phyloP scores from a whole-genome alignment of 2,329 filamentous ascomycete genomes.

The Karstenula rhodostoma region DNA sequence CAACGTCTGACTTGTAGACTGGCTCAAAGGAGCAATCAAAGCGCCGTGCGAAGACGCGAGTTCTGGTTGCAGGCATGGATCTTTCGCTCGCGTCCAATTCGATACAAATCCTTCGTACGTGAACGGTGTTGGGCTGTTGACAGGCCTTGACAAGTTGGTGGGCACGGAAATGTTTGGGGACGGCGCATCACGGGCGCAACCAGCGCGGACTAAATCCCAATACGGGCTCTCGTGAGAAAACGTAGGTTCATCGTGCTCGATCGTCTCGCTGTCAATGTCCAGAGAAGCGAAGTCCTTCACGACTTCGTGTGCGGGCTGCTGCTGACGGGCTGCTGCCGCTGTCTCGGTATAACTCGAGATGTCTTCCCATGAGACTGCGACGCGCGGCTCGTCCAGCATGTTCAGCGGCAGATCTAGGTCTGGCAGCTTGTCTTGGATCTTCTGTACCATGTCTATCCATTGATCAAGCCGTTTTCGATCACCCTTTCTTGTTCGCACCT shows the following conservation, averaged over 20 bases:
- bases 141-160: slow-evolving; percentile 49
- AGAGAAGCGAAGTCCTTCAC: slow-evolving; percentile 21
- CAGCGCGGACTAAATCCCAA: slow-evolving; percentile 54
- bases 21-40: slow-evolving; percentile 59
- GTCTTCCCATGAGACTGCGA: slow-evolving; percentile 58
- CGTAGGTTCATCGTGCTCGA: slow-evolving; percentile 37
- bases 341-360: slow-evolving; percentile 50
- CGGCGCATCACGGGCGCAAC: slow-evolving; percentile 51
- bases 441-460: slow-evolving; percentile 53
- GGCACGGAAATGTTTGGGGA: slow-evolving; percentile 43
- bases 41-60: slow-evolving; percentile 57
- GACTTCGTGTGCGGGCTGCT: slow-evolving; percentile 39
- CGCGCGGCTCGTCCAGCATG: slow-evolving; percentile 58
- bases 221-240: slow-evolving; percentile 46
- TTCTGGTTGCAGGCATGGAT: slow-evolving; percentile 56
- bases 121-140: slow-evolving; percentile 32
- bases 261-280: slow-evolving; percentile 35
- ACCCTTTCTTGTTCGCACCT: slow-evolving; percentile 37
- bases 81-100: slow-evolving; percentile 57
- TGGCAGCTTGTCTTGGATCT: slow-evolving; percentile 50
- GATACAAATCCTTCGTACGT: slow-evolving; percentile 56
- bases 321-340: slow-evolving; percentile 38
- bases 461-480: slow-evolving; percentile 50
- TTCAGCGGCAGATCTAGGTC: slow-evolving; percentile 60
- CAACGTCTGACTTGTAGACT: slow-evolving; percentile 53